Base-by-base conservation (phyloP, 495 filamentous ascomycete species). In the Beverwykella pulmonaria region DNA sequence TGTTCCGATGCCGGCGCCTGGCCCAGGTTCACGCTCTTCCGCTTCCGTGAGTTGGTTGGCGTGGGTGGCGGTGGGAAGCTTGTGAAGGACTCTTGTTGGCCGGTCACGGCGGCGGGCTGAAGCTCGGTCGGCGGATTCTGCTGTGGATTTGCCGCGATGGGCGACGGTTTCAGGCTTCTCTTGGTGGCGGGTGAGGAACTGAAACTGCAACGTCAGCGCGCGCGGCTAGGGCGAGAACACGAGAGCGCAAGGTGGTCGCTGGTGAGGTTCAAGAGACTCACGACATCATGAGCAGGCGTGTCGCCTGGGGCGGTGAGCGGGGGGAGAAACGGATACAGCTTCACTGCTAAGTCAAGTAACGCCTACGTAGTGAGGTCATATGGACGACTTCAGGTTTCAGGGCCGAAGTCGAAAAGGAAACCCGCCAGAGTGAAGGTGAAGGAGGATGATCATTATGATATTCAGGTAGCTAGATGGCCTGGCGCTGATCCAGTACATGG, bases 361-460 rank as follows among this genome's bases (percentile, higher is more conserved):
- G 49, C 50, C 52, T 63, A 56, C 34, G 39, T 19, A 23, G 61
- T 39, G 52, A 52, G 59, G 59, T 61, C 65, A 66, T 64, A 53
- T 59, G 39, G 53, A 39, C 50, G 56, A 53, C 39, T 58, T 63
- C 67, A 61, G 67, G 53, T 41, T 58, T 68, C 67, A 65, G 67
- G 53, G 61, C 67, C 56, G 23, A 30, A 59, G 22, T 59, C 70
- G 62, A 69, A 48, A 56, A 57, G 56, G 20, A 49, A 46, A 56
- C 39, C 52, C 17, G 48, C 61, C 69, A 69, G 30, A 30, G 56
- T 56, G 61, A 55, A 65, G 69, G 46, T 52, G 57, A 49, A 61
- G 65, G 69, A 59, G 62, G 70, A 69, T 62, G 61, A 72, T 69
- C 61, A 64, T 69, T 39, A 72, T 72, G 70, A 69, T 72, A 72